phyloP scores from a whole-genome alignment of 2,329 filamentous ascomycete genomes.

The Chaetomium sp. region DNA sequence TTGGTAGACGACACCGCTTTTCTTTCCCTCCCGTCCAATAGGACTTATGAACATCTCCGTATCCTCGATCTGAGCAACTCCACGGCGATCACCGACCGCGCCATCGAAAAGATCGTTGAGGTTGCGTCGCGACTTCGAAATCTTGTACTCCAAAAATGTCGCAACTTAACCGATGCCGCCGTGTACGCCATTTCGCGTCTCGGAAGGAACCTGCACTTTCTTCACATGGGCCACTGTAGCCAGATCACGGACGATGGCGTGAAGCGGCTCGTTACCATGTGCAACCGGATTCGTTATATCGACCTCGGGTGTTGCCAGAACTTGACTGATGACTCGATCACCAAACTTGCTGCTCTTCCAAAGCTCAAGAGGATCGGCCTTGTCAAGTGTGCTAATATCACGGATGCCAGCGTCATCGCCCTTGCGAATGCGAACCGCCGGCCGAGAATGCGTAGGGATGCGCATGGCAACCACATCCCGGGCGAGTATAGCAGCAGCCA shows the following conservation, averaged over 20 bases:
- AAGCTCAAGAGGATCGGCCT: constrained; percentile 94
- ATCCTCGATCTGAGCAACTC: constrained; percentile 95
- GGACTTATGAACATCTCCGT: constrained; percentile 80
- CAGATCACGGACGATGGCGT: constrained; percentile 90
- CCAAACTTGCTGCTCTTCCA: constrained; percentile 78
- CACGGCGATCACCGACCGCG: constrained; percentile 77
- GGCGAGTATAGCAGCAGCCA: constrained; percentile 56
- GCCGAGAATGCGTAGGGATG: constrained; percentile 52
- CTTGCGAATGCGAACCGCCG: constrained; percentile 71
- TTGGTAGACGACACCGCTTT: constrained; percentile 89
- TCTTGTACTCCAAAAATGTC: constrained; percentile 90
- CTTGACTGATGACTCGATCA: constrained; percentile 85
- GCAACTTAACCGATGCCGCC: constrained; percentile 85
- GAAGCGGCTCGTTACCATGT: constrained; percentile 76
- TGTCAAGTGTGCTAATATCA: constrained; percentile 90
- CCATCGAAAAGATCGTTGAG: constrained; percentile 84
- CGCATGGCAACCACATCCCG: constrained; percentile 47
- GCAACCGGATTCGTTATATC: constrained; percentile 95
- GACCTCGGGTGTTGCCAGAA: constrained; percentile 93
- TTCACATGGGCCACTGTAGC: constrained; percentile 91
- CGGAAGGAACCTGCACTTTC: constrained; percentile 94
- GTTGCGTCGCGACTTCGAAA: constrained; percentile 88
- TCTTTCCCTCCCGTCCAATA: constrained; percentile 68
- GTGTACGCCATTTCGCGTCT: constrained; percentile 85
- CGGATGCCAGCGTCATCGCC: constrained; percentile 83